Conservation (phyloP, 805 yeast species). For the Candida schatavii region DNA sequence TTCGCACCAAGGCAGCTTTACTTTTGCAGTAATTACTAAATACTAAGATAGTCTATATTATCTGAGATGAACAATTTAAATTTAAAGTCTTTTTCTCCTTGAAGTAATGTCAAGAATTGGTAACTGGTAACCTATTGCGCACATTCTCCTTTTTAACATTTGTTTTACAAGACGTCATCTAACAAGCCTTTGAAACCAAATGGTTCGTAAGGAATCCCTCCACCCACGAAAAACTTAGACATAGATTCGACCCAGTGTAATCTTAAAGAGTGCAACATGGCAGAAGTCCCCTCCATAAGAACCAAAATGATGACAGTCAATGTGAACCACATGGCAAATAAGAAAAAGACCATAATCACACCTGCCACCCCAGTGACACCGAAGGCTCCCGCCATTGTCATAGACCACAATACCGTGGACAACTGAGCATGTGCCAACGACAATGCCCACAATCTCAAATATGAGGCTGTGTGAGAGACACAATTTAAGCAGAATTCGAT, state of each 20-base stretch:
- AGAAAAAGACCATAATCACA: conserved; percentile 66
- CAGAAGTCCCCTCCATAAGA: conserved; percentile 98
- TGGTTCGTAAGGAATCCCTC: conserved; percentile 89
- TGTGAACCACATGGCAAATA: conserved; percentile 94
- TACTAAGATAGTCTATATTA: neutral
- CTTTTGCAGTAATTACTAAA: neutral
- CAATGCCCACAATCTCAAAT: conserved; percentile 93
- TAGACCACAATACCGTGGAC: conserved; percentile 91
- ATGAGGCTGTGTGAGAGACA: conserved; percentile 98
- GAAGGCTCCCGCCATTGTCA: conserved; percentile 87
- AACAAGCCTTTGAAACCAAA: conserved; percentile 58
- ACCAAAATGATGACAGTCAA: conserved; percentile 89
- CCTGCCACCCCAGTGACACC: conserved; percentile 62
- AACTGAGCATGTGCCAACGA: conserved; percentile 96
- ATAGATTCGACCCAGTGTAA: conserved; percentile 99
- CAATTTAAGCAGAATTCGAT: conserved; percentile 96
- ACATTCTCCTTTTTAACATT: neutral
- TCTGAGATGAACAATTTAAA: neutral
- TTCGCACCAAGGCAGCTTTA: conserved; percentile 8
- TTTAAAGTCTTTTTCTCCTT: neutral
- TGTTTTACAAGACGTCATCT: conserved; percentile 17
- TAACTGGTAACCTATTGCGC: too few relatives aligned
- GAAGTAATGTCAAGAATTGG: too few relatives aligned
- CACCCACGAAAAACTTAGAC: conserved; percentile 98
- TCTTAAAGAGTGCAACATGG: conserved; percentile 98